These are phyloP conservation scores for Aspergillus sp. DNA, from an alignment of 2,329 filamentous ascomycete species.

Conservation along the genomic window DNA sequence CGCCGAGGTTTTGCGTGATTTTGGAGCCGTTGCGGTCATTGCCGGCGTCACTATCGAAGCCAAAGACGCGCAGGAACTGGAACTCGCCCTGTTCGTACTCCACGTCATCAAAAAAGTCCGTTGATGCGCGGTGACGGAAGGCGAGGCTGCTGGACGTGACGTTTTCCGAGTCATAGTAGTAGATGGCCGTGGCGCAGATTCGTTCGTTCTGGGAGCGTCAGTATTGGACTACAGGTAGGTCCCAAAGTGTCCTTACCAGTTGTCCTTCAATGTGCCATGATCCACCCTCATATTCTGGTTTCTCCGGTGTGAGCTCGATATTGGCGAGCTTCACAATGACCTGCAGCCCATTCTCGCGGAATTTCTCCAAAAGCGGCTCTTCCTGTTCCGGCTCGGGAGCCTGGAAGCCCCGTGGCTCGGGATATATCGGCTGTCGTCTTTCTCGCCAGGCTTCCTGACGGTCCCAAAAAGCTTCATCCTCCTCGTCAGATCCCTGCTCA, in stretches of 20 bases:
- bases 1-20: constrained; percentile 21
- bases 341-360: constrained; percentile 37
- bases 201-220: constrained; percentile 56
- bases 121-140: constrained; percentile 50
- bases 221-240: background rate
- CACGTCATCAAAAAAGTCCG: constrained; percentile 1
- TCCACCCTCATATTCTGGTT: constrained; percentile 57
- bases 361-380: background rate
- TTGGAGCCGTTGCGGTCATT: constrained; percentile 21
- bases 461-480: constrained; percentile 13
- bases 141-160: constrained; percentile 58
- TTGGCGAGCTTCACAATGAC: constrained; percentile 66
- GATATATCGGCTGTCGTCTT: background rate
- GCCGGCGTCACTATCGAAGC: background rate
- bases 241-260: background rate
- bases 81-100: constrained; percentile 9
- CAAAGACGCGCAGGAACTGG: constrained; percentile 10
- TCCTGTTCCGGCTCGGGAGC: background rate
- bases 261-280: constrained; percentile 52
- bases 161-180: constrained; percentile 68
- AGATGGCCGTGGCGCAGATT: constrained; percentile 67
- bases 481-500: background rate
- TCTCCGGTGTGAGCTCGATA: constrained; percentile 64
- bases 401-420: background rate
- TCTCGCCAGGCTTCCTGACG: background rate